phyloP scores from a whole-genome alignment of 148 eudicot species.

The Heliamphora exappendiculata region DNA sequence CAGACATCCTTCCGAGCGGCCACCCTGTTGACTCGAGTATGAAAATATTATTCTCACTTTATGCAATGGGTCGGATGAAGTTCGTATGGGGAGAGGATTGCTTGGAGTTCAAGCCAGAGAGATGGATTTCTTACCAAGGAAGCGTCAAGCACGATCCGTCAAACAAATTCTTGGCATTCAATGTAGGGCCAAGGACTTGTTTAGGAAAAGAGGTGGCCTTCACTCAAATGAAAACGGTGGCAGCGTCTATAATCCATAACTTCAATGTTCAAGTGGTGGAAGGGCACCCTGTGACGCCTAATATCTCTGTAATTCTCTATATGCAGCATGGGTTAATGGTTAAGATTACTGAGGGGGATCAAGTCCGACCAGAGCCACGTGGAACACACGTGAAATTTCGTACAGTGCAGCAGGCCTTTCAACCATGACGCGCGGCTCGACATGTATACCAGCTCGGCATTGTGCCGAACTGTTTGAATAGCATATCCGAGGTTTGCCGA shows the following conservation, averaged over 20 bases:
- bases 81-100: too few species aligned
- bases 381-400: too few species aligned
- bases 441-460: too few species aligned
- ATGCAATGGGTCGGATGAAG: conserved; percentile 34
- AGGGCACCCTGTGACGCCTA: conserved; percentile 27
- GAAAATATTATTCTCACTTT: conserved; percentile 25
- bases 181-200: conserved; percentile 38
- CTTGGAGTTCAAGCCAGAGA: conserved; percentile 25
- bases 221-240: conserved; percentile 38
- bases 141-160: conserved; percentile 34
- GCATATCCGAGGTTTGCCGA: too few species aligned
- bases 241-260: conserved; percentile 34
- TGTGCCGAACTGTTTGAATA: too few species aligned
- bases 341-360: too few species aligned
- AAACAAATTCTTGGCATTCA: conserved; percentile 29
- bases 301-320: conserved; percentile 46
- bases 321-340: conserved; percentile 49
- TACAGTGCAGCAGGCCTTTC: too few species aligned
- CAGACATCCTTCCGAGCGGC: conserved; percentile 33
- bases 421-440: too few species aligned
- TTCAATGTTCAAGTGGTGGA: conserved; percentile 27
- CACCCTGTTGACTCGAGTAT: conserved; percentile 25
- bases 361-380: too few species aligned
- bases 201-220: conserved; percentile 37
- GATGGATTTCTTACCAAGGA: conserved; percentile 31